These are phyloP conservation scores for Sanghuangporus sanghuang DNA, from an alignment of 1,284 basidiomycete species.

Conservation along the genomic window DNA sequence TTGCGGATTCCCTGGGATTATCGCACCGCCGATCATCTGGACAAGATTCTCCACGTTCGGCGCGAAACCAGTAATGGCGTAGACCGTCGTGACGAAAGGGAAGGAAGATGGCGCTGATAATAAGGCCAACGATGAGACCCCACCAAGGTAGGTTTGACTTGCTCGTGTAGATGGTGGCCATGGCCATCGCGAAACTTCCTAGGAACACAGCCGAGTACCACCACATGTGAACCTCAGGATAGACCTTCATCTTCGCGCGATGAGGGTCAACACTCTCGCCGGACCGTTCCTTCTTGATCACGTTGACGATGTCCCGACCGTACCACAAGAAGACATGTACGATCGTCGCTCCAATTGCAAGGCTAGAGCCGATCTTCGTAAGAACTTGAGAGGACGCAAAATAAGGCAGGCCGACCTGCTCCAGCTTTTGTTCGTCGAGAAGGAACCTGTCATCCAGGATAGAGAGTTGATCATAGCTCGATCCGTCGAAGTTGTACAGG, in stretches of 20 bases:
- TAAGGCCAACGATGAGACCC: constrained; percentile 29
- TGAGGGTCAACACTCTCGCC: constrained; percentile 28
- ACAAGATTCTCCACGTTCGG: constrained; percentile 23
- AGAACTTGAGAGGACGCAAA: constrained; percentile 39
- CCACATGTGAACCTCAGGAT: constrained; percentile 55
- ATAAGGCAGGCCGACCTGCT: constrained; percentile 35
- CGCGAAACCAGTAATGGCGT: constrained; percentile 21
- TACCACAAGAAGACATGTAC: constrained; percentile 48
- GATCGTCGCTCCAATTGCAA: constrained; percentile 30
- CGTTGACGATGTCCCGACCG: constrained; percentile 41
- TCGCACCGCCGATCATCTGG: constrained; percentile 35
- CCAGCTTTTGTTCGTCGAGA: constrained; percentile 11
- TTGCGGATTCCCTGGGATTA: constrained; percentile 37
- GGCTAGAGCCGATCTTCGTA: constrained; percentile 31
- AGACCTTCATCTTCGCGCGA: constrained; percentile 54
- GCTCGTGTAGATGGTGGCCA: constrained; percentile 48
- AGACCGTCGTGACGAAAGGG: constrained; percentile 12
- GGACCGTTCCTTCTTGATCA: constrained; percentile 28
- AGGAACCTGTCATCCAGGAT: constrained; percentile 32
- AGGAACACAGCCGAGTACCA: constrained; percentile 50
- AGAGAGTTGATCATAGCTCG: constrained; percentile 33
- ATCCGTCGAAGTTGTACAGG: constrained; percentile 36
- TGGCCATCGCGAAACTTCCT: constrained; percentile 42
- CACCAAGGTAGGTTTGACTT: constrained; percentile 50
- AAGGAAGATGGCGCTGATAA: constrained; percentile 11